Conservation (phyloP, 2,329 filamentous ascomycete genomes). For the Geoglossum cookeanum region DNA sequence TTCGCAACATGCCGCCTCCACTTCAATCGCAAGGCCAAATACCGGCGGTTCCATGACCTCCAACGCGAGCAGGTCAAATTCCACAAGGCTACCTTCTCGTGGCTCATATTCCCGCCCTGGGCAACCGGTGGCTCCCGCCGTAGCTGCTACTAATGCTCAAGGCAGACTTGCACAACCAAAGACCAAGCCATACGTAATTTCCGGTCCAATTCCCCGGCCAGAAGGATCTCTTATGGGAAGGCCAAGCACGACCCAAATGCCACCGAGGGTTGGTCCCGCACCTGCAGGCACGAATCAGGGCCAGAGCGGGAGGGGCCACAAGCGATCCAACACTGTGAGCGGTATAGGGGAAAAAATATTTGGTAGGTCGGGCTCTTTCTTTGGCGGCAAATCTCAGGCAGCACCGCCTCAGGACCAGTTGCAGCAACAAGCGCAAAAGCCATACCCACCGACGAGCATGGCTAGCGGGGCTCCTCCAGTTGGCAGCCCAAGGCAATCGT, state of each 20-base stretch:
- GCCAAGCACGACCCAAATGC: conserved; percentile 39
- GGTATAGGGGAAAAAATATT: conserved; percentile 64
- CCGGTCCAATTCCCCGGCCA: conserved; percentile 41
- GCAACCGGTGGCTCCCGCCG: conserved; percentile 68
- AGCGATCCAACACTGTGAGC: conserved; percentile 39
- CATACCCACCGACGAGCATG: conserved; percentile 88
- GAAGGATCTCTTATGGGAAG: conserved; percentile 32
- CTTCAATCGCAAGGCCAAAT: conserved; percentile 40
- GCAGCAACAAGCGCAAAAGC: conserved; percentile 29
- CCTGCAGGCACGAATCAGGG: not conserved
- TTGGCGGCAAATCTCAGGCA: conserved; percentile 33
- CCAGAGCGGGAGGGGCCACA: conserved; percentile 25
- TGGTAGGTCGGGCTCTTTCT: conserved; percentile 64
- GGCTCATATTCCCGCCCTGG: conserved; percentile 47
- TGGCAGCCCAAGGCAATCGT: conserved; percentile 41
- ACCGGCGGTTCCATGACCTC: conserved; percentile 70
- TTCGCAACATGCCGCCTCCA: conserved; percentile 24
- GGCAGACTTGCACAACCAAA: conserved; percentile 69
- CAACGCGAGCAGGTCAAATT: conserved; percentile 26
- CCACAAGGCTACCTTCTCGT: conserved; percentile 46
- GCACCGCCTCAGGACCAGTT: conserved; percentile 7
- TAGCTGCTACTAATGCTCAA: conserved; percentile 75
- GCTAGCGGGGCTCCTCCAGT: conserved; percentile 36
- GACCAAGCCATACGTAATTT: conserved; percentile 51
- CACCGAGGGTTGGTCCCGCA: conserved; percentile 32